Evolutionary conservation across 2,329 filamentous ascomycete species (phyloP).

Genomic region (Stagonosporopsis chrysanthemi): DNA sequence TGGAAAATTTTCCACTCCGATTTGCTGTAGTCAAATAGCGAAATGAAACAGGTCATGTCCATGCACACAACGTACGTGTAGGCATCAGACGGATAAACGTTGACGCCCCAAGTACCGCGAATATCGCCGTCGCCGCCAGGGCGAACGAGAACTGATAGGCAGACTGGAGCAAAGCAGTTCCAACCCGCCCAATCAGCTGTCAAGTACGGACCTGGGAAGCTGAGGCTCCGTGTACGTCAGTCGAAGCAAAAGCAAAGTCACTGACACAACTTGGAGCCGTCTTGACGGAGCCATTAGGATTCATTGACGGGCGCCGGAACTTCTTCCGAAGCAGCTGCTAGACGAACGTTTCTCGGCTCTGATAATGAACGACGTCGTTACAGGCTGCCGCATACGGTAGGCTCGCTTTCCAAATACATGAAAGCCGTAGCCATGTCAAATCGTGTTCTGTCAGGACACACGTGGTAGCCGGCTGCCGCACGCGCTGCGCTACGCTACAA

Average conservation of each 20-base stretch:
- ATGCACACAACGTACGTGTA: slow-evolving; percentile 22
- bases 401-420: slow-evolving; percentile 2
- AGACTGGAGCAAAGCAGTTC: slow-evolving; percentile 5
- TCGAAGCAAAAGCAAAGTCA: slow-evolving; percentile 25
- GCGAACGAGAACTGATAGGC: slow-evolving; percentile 31
- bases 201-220: neutral
- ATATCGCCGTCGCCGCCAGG: slow-evolving; percentile 28
- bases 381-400: slow-evolving; percentile 3
- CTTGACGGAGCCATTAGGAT: slow-evolving; percentile 27
- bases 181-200: slow-evolving; percentile 9
- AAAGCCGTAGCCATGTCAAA: neutral
- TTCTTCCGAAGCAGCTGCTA: slow-evolving; percentile 35
- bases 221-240: slow-evolving; percentile 27
- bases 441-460: slow-evolving; percentile 2
- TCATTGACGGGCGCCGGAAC: slow-evolving; percentile 28
- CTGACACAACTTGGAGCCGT: slow-evolving; percentile 25
- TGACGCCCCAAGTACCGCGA: slow-evolving; percentile 34
- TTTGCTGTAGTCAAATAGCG: slow-evolving; percentile 6
- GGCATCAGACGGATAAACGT: slow-evolving; percentile 22
- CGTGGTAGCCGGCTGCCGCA: slow-evolving; percentile 13
- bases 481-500: slow-evolving; percentile 14
- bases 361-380: slow-evolving; percentile 6
- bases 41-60: slow-evolving; percentile 8
- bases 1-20: slow-evolving; percentile 20
- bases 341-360: slow-evolving; percentile 24